A percentile compares a stretch with the other conserved stretches of the same genome.
phyloP scores from a whole-genome alignment of 345 rosid genomes.

The Salix dunnii region DNA sequence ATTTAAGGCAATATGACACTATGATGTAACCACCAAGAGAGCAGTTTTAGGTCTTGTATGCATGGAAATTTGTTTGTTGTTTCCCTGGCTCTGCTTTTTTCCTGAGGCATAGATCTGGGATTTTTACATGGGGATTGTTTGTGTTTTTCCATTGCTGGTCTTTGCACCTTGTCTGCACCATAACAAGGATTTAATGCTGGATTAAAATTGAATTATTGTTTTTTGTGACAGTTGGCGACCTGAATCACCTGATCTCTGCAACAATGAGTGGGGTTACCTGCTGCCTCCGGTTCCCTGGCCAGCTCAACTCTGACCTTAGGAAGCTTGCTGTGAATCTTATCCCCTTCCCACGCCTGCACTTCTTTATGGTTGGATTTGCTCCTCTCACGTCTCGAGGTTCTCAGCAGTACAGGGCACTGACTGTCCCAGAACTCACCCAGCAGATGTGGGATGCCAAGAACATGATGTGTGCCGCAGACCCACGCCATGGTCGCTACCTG shows the following conservation, averaged over 20 bases:
- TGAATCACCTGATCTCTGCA: constrained; percentile 25
- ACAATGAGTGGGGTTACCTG: constrained; percentile 23
- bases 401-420: constrained; percentile 19
- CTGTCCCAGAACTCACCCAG: constrained; percentile 22
- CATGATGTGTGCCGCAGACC: constrained; percentile 26
- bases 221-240: constrained; percentile 14
- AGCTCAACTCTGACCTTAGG: constrained; percentile 23
- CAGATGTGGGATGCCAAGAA: constrained; percentile 27
- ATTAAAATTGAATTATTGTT: neutral
- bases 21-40: neutral
- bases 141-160: neutral
- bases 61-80: neutral
- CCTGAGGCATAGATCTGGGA: too few species aligned
- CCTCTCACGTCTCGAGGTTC: constrained; percentile 19
- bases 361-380: constrained; percentile 1
- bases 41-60: neutral
- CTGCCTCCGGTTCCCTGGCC: constrained; percentile 25
- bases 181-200: neutral
- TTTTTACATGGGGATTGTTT: neutral
- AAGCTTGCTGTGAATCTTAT: constrained; percentile 24
- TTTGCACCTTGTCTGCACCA: neutral
- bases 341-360: constrained; percentile 21
- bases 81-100: neutral
- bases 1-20: neutral
- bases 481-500: neutral